Conservation (phyloP, 129 eudicot species). For the Chrysanthemum lavandulifolium region DNA sequence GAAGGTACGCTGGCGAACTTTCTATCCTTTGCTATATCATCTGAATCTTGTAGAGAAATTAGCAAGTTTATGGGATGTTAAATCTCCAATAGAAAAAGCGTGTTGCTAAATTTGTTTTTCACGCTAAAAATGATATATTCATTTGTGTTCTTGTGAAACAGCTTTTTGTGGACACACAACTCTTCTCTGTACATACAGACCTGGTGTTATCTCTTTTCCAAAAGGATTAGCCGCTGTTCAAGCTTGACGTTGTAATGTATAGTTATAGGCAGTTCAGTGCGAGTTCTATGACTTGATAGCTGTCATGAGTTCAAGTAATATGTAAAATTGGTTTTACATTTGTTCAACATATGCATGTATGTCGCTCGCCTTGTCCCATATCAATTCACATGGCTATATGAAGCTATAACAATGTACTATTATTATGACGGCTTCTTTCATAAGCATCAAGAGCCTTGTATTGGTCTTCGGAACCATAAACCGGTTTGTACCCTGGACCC, state of each 20-base stretch:
- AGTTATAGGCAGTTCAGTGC: constrained; percentile 35
- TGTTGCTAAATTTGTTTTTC: background rate
- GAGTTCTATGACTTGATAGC: constrained; percentile 35
- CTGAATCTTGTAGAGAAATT: background rate
- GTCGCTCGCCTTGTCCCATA: background rate
- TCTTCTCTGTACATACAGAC: constrained; percentile 98
- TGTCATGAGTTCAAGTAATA: constrained; percentile 14
- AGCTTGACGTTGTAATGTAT: constrained; percentile 37
- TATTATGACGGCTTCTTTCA: constrained; percentile 17
- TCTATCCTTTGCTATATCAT: background rate
- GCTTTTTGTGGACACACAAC: constrained; percentile 92
- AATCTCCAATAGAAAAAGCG: background rate
- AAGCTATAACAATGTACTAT: constrained; percentile 20
- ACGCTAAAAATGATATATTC: constrained; percentile 13
- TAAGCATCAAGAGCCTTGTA: constrained; percentile 10
- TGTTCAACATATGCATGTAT: constrained; percentile 10
- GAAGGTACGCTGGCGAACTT: constrained; percentile 55
- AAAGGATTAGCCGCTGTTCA: constrained; percentile 61
- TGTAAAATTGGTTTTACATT: constrained; percentile 14
- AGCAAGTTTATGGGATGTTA: too few relatives aligned
- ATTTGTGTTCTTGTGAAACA: constrained; percentile 34
- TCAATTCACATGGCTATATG: constrained; percentile 18
- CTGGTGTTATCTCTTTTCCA: constrained; percentile 90
- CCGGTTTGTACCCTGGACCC: background rate
- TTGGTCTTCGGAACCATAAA: constrained; percentile 16